Evolutionary conservation across 2,329 filamentous ascomycete species (phyloP).

Genomic region (Venturiaceae sp.): DNA sequence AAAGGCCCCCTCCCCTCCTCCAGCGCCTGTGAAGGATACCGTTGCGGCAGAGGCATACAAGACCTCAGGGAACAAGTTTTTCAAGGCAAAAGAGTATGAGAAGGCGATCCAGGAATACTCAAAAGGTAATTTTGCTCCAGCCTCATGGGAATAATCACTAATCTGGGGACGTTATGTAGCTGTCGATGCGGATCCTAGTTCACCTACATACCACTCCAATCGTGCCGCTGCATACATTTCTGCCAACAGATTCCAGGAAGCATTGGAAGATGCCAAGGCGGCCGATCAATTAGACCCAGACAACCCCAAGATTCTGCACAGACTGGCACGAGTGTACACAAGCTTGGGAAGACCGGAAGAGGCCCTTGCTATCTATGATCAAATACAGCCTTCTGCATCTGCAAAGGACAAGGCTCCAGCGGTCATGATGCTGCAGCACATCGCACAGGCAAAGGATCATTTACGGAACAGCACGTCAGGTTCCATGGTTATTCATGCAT

Average conservation of each 20-base stretch:
- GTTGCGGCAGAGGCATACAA: slow-evolving; percentile 80
- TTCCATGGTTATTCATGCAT: slow-evolving; percentile 84
- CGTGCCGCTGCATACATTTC: slow-evolving; percentile 91
- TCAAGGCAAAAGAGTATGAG: slow-evolving; percentile 85
- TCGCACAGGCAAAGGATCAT: slow-evolving; percentile 69
- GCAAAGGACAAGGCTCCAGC: slow-evolving; percentile 80
- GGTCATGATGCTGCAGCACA: slow-evolving; percentile 73
- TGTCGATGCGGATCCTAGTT: slow-evolving; percentile 76
- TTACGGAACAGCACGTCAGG: slow-evolving; percentile 66
- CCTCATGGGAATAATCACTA: neutral
- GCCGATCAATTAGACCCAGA: slow-evolving; percentile 76
- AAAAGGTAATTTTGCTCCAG: slow-evolving; percentile 58
- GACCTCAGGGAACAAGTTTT: slow-evolving; percentile 87
- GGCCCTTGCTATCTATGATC: slow-evolving; percentile 70
- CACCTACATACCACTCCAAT: slow-evolving; percentile 87
- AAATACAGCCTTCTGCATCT: slow-evolving; percentile 70
- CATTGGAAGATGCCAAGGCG: slow-evolving; percentile 76
- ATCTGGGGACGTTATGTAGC: slow-evolving; percentile 43
- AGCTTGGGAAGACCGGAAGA: slow-evolving; percentile 78
- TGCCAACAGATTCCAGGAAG: slow-evolving; percentile 66
- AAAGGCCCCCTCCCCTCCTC: slow-evolving; percentile 25
- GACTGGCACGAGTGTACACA: slow-evolving; percentile 83
- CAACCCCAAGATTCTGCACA: slow-evolving; percentile 80
- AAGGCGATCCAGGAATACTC: slow-evolving; percentile 89
- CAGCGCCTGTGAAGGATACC: slow-evolving; percentile 27